These are phyloP conservation scores for Beauveria bassiana DNA, from an alignment of 2,329 filamentous ascomycete genomes.

Conservation along the genomic window DNA sequence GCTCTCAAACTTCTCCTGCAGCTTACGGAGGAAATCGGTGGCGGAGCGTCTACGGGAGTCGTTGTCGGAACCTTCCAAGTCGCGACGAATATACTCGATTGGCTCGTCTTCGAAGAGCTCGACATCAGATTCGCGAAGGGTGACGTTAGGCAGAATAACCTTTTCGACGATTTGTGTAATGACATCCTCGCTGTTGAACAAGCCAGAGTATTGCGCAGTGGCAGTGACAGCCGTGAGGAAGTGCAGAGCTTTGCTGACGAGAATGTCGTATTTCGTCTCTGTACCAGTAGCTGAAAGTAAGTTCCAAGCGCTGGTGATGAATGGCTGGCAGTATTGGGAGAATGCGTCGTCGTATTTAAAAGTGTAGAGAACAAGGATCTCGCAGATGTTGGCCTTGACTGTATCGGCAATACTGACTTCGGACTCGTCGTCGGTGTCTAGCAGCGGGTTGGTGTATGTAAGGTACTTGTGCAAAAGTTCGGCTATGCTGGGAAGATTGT, in stretches of 20 bases:
- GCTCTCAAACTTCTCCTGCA: conserved; percentile 81
- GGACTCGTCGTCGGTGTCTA: conserved; percentile 80
- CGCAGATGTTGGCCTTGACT: conserved; percentile 89
- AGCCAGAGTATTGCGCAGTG: conserved; percentile 66
- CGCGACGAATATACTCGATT: conserved; percentile 93
- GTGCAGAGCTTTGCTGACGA: conserved; percentile 90
- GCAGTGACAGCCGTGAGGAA: conserved; percentile 87
- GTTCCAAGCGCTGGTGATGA: conserved; percentile 86
- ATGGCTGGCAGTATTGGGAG: conserved; percentile 67
- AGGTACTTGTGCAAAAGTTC: conserved; percentile 86
- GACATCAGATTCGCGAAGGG: conserved; percentile 83
- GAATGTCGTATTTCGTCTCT: conserved; percentile 86
- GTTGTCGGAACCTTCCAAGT: conserved; percentile 92
- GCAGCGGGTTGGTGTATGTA: conserved; percentile 73
- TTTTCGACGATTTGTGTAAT: conserved; percentile 88
- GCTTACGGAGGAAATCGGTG: conserved; percentile 84
- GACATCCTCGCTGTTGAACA: conserved; percentile 76
- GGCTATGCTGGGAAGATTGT: conserved; percentile 71
- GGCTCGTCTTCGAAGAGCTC: conserved; percentile 98
- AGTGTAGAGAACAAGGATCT: conserved; percentile 80
- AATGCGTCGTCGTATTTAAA: conserved; percentile 96
- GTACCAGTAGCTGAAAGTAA: conserved; percentile 78
- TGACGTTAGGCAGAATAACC: conserved; percentile 89
- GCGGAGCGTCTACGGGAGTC: conserved; percentile 88
- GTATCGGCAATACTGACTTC: conserved; percentile 79